These are phyloP conservation scores for Phytophthora tubulina DNA, from an alignment of 352 stramenopile species.

Conservation along the genomic window DNA sequence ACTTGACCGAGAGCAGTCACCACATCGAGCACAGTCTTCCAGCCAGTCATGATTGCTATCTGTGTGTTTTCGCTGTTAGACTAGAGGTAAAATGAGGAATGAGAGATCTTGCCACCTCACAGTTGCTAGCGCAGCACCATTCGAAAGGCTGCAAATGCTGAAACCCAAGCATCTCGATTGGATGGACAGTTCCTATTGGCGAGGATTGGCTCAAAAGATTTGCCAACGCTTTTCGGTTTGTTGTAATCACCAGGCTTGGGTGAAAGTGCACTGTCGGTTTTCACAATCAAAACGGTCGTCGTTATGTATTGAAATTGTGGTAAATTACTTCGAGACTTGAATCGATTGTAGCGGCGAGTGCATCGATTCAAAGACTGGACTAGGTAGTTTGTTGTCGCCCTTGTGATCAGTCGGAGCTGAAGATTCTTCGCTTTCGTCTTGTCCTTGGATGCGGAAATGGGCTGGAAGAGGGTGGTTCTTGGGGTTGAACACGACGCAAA, in stretches of 20 bases:
- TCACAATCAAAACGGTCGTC: too few relatives aligned
- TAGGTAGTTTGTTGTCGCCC: constrained; percentile 24
- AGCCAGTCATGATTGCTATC: constrained; percentile 19
- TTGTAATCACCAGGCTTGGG: constrained; percentile 15
- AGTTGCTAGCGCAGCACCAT: not conserved
- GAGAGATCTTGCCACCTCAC: not conserved
- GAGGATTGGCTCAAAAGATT: too few relatives aligned
- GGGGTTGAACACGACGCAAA: constrained; percentile 38
- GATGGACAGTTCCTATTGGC: constrained; percentile 4
- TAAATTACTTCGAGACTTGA: constrained; percentile 28
- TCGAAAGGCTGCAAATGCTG: constrained; percentile 11
- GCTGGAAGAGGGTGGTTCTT: constrained; percentile 42
- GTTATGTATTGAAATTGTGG: too few relatives aligned
- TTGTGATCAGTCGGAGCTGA: constrained; percentile 11
- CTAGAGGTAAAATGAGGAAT: constrained; percentile 6
- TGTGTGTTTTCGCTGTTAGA: constrained; percentile 4
- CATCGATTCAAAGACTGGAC: constrained; percentile 37
- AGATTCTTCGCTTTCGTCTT: constrained; percentile 7
- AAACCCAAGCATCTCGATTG: constrained; percentile 27
- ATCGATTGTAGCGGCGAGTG: constrained; percentile 39
- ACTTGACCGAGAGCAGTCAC: constrained; percentile 30
- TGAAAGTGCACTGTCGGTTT: constrained; percentile 5
- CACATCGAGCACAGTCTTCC: constrained; percentile 33
- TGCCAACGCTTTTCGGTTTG: not conserved
- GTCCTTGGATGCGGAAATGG: constrained; percentile 23